Conservation (phyloP, 257 asterid genomes). For the Paulownia fortunei region DNA sequence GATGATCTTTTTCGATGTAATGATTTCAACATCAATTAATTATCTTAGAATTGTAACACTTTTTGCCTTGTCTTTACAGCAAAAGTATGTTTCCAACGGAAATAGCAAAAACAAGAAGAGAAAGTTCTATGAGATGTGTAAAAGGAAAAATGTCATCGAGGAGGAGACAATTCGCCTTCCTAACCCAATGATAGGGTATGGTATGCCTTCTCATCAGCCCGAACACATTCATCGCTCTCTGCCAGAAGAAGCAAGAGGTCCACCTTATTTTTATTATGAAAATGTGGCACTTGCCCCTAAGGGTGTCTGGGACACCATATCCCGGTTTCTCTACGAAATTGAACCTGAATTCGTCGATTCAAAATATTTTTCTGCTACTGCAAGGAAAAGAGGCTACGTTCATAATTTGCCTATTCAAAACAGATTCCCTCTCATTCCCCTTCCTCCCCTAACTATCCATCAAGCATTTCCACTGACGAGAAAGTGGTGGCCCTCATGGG, state of each 20-base stretch:
- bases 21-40: neutral
- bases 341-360: constrained; percentile 76
- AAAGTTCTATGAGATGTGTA: constrained; percentile 36
- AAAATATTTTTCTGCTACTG: constrained; percentile 53
- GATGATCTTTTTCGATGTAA: no score
- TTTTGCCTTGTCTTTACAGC: constrained; percentile 42
- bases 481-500: constrained; percentile 78
- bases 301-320: constrained; percentile 75
- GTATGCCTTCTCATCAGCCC: constrained; percentile 47
- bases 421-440: constrained; percentile 63
- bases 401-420: constrained; percentile 64
- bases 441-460: constrained; percentile 55
- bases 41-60: neutral
- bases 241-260: constrained; percentile 51
- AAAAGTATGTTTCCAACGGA: constrained; percentile 34
- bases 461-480: constrained; percentile 61
- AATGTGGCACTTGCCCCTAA: constrained; percentile 74
- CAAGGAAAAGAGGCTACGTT: constrained; percentile 67
- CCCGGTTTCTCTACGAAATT: constrained; percentile 48
- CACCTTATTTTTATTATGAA: constrained; percentile 64
- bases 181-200: constrained; percentile 72
- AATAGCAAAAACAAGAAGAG: constrained; percentile 49
- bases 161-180: constrained; percentile 63
- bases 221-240: constrained; percentile 41
- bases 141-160: constrained; percentile 30